Percentiles rank a stretch among this genome's conserved stretches.
phyloP scores from a whole-genome alignment of 2,329 filamentous ascomycete genomes.

The Lecanosticta acicola region DNA sequence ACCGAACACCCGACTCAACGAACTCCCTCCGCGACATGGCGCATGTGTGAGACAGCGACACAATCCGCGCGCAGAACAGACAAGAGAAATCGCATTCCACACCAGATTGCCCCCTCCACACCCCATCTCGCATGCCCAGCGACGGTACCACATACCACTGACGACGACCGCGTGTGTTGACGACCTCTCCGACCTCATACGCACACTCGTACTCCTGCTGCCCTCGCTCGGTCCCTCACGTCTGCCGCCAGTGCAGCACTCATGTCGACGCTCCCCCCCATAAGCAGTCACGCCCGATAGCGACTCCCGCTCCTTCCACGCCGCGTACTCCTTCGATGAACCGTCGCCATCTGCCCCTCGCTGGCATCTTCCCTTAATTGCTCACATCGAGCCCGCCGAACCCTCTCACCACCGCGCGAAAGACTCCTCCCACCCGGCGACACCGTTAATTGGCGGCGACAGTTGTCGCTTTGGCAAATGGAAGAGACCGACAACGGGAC shows the following conservation, averaged over 20 bases:
- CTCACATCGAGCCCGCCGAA: background rate
- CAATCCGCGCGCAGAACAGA: background rate
- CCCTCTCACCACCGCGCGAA: background rate
- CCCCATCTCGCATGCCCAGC: too few species aligned
- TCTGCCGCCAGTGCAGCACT: background rate
- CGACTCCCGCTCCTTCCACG: background rate
- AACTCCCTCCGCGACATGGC: background rate
- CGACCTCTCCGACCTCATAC: too few species aligned
- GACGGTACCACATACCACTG: background rate
- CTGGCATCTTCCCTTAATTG: background rate
- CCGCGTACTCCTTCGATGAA: background rate
- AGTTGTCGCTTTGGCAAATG: conserved; percentile 18
- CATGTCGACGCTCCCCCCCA: background rate
- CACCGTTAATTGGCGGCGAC: background rate
- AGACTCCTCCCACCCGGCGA: too few species aligned
- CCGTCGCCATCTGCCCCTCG: background rate
- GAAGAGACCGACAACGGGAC: conserved; percentile 25
- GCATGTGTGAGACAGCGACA: background rate
- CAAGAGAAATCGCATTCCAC: background rate
- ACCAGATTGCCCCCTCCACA: background rate
- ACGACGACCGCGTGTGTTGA: background rate
- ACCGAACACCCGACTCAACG: background rate
- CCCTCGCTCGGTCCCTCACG: background rate
- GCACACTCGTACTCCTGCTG: background rate
- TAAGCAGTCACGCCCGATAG: background rate